These are phyloP conservation scores for Colletotrichum sidae DNA, from an alignment of 2,329 filamentous ascomycete species.

Conservation along the genomic window DNA sequence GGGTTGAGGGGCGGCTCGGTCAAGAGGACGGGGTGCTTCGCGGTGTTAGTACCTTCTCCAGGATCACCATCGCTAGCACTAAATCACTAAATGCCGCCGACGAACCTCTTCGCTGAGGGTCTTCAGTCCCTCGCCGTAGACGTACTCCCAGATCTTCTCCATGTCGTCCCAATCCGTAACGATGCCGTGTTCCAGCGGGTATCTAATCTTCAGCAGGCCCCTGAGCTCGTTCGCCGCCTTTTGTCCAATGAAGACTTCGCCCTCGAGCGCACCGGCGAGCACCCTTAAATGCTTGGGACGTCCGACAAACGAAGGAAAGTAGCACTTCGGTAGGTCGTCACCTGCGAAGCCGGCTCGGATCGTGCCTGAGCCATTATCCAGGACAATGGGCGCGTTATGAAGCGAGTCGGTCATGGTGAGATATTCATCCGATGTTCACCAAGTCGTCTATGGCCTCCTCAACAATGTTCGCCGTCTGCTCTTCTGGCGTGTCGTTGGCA, in stretches of 20 bases:
- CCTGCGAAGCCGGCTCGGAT: conserved; percentile 97
- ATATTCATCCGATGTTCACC: conserved; percentile 32
- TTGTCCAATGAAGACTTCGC: conserved; percentile 96
- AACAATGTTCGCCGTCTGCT: conserved; percentile 20
- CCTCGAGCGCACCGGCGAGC: conserved; percentile 94
- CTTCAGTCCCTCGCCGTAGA: conserved; percentile 96
- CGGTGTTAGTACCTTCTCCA: conserved; percentile 35
- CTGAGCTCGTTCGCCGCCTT: conserved; percentile 88
- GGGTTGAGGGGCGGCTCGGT: conserved; percentile 97
- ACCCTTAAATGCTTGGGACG: conserved; percentile 95
- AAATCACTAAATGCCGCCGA: conserved; percentile 27
- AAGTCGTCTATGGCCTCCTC: neutral
- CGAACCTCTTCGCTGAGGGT: conserved; percentile 93
- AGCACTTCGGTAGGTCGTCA: conserved; percentile 95
- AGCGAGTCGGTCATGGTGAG: conserved; percentile 70
- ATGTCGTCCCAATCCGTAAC: conserved; percentile 99
- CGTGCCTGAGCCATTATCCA: conserved; percentile 98
- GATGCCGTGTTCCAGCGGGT: conserved; percentile 96
- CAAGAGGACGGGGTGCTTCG: conserved; percentile 89
- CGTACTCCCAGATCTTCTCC: conserved; percentile 99
- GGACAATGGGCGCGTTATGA: conserved; percentile 97
- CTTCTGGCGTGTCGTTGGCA: conserved; percentile 1
- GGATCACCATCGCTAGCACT: too few relatives aligned
- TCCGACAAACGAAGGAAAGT: conserved; percentile 96
- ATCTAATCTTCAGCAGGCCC: conserved; percentile 93